Evolutionary conservation across 371 early-diverging fungal genomes (phyloP).

Genomic region (Mortierella sp.): DNA sequence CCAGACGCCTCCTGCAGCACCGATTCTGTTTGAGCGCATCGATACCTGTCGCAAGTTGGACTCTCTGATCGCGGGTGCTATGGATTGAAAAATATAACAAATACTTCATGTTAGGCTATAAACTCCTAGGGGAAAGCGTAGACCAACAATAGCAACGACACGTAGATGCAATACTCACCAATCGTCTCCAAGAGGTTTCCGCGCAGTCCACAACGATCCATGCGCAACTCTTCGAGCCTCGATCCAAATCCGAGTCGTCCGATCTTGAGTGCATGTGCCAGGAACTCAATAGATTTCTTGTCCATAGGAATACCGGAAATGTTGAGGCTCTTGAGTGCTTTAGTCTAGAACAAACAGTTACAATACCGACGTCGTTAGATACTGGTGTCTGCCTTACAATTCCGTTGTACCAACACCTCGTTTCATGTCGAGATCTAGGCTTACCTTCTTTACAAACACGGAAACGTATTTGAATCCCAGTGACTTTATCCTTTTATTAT

Average conservation of each 20-base stretch:
- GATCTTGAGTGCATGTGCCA: slow-evolving; percentile 65
- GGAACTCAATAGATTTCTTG: slow-evolving; percentile 66
- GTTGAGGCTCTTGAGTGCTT: slow-evolving; percentile 60
- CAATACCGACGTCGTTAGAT: neutral
- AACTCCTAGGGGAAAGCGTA: neutral
- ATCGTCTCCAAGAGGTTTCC: slow-evolving; percentile 66
- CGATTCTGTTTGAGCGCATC: slow-evolving; percentile 68
- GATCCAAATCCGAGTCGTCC: slow-evolving; percentile 60
- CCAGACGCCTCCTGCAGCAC: slow-evolving; percentile 67
- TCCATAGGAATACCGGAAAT: slow-evolving; percentile 67
- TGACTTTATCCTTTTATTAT: slow-evolving; percentile 68
- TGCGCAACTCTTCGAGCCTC: slow-evolving; percentile 63
- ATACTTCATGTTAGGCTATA: neutral
- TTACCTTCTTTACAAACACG: slow-evolving; percentile 75
- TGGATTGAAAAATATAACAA: neutral
- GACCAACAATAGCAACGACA: neutral
- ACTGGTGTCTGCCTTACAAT: neutral
- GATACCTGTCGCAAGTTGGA: slow-evolving; percentile 66
- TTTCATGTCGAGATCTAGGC: neutral
- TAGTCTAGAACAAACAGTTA: slow-evolving; percentile 47
- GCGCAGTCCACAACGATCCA: slow-evolving; percentile 72
- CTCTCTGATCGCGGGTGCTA: slow-evolving; percentile 65
- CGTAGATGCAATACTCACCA: slow-evolving; percentile 22
- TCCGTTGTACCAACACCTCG: neutral
- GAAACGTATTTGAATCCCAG: slow-evolving; percentile 77